These are phyloP conservation scores for Picea engelmannii DNA, from an alignment of 83 land plant species.

Conservation along the genomic window DNA sequence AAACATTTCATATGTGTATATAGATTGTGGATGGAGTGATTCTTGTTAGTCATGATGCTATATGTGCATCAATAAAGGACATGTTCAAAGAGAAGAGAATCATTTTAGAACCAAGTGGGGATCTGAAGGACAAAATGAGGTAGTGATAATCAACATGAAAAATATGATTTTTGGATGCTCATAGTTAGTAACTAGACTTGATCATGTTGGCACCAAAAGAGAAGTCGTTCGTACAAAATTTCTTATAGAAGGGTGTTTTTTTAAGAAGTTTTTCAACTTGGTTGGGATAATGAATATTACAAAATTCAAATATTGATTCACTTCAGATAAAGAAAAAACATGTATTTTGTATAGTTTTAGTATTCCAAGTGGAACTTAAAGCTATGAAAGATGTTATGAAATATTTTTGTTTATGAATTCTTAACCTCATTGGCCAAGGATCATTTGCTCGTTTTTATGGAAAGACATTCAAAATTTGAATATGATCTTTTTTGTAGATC, in stretches of 20 bases:
- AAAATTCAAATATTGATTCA: constrained; percentile 80
- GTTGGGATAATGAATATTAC: constrained; percentile 82
- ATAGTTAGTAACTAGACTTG: constrained; percentile 82
- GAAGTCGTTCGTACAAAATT: constrained; percentile 85
- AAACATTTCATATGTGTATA: constrained; percentile 75
- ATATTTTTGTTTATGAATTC: no score
- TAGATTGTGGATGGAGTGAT: constrained; percentile 86
- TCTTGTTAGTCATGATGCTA: constrained; percentile 83
- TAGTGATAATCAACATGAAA: constrained; percentile 90
- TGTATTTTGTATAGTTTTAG: constrained; percentile 84
- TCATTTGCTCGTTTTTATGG: no score
- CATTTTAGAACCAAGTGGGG: constrained; percentile 96
- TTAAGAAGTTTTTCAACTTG: constrained; percentile 60
- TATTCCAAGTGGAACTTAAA: no score
- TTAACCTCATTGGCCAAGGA: no score
- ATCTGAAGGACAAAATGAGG: constrained; percentile 73
- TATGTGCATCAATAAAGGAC: constrained; percentile 97
- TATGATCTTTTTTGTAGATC: no score
- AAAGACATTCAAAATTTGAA: no score
- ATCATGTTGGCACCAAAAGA: constrained; percentile 75
- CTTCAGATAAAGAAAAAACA: constrained; percentile 46
- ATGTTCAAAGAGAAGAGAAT: constrained; percentile 98
- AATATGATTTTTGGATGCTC: constrained; percentile 94
- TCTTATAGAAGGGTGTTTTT: constrained; percentile 71
- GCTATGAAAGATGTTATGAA: no score